Base-by-base conservation (phyloP, 169 alveolate species). In the Cyclospora cayetanensis region DNA sequence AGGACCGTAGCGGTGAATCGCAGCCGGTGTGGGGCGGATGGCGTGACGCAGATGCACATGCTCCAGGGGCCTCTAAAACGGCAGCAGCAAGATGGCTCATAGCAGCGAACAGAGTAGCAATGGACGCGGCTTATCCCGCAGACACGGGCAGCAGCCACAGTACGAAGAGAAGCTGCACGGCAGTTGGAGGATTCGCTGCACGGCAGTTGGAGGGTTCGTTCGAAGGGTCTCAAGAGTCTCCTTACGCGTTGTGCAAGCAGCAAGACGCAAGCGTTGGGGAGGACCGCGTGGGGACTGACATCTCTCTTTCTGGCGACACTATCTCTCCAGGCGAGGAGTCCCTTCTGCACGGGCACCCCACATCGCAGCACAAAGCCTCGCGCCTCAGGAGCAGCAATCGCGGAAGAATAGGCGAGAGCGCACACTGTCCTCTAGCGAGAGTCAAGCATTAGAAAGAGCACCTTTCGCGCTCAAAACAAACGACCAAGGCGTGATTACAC, bases 1-100 rank as follows among this genome's bases (percentile, higher is more conserved):
- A 7, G 50, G 74, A 50, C 89, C 72, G 89, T 79, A 52, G 27
- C 74, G 74, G 72, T 50, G 72, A 3, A 79, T 53, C 34, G 74
- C 89, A 31, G 89, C 39, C 42, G 89, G 89, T 79, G 89, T 79
- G 70, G 89, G 89, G 74, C 90, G 79, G 66, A 83, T 53, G 80
- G 90, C 76, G 46, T 60, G 77, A 12, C 79, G 90, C 41, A 83
- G 90, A 29, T 53, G 90, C 80, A 60, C 65, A 66, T 83, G 90
- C n/a, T 18, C 52, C 11, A 83, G 9, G n/a, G 90, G 79, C 27
- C 80, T 60, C 79, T 60, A 65, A 77, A 83, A 65, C 63, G 60
- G 66, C 80, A 83, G 31, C 80, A 82, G 76, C 39, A 63, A 12
- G 60, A 46, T 46, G 11, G 20, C 60, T 46, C 11, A 15, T 46